Evolutionary conservation across 352 stramenopile species (phyloP).

Genomic region (Globisporangium middletonii): DNA sequence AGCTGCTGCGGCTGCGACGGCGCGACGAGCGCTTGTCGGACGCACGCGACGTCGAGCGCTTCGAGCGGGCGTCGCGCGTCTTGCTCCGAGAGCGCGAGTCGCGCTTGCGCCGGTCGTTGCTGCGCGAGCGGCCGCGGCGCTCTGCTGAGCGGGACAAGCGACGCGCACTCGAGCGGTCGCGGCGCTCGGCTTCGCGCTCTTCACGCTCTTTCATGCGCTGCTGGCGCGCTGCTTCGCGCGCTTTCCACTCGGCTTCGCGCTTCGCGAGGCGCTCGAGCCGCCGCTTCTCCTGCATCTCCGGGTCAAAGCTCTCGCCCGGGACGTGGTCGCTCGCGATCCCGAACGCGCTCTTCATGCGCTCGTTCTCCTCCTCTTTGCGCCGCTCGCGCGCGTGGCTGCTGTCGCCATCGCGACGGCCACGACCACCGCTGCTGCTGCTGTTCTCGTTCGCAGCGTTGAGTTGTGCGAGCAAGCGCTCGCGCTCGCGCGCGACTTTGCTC

Average conservation of each 20-base stretch:
- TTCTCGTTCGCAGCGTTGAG: constrained; percentile 11
- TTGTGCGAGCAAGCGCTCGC: constrained; percentile 40
- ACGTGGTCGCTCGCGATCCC: constrained; percentile 68
- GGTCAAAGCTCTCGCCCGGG: constrained; percentile 70
- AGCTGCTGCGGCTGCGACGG: constrained; percentile 14
- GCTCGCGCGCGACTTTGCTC: constrained; percentile 49
- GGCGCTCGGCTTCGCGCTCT: constrained; percentile 12
- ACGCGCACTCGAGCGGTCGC: constrained; percentile 15
- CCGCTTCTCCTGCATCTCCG: constrained; percentile 59
- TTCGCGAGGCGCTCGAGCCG: constrained; percentile 41
- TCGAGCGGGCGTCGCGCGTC: neutral
- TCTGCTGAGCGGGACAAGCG: constrained; percentile 17
- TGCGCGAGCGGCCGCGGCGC: constrained; percentile 8
- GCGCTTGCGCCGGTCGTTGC: constrained; percentile 7
- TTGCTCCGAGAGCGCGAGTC: constrained; percentile 11
- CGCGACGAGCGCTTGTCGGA: constrained; percentile 1
- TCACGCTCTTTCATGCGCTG: constrained; percentile 18
- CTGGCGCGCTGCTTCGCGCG: constrained; percentile 29
- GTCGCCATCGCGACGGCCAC: too few relatives aligned
- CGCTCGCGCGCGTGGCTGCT: constrained; percentile 44
- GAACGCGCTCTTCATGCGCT: constrained; percentile 63
- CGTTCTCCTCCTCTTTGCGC: constrained; percentile 65
- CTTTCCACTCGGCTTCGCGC: constrained; percentile 46
- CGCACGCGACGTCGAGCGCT: neutral
- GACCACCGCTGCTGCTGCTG: neutral